These are phyloP conservation scores for Calocybe cyanea DNA, from an alignment of 768 basidiomycete species.

Conservation along the genomic window DNA sequence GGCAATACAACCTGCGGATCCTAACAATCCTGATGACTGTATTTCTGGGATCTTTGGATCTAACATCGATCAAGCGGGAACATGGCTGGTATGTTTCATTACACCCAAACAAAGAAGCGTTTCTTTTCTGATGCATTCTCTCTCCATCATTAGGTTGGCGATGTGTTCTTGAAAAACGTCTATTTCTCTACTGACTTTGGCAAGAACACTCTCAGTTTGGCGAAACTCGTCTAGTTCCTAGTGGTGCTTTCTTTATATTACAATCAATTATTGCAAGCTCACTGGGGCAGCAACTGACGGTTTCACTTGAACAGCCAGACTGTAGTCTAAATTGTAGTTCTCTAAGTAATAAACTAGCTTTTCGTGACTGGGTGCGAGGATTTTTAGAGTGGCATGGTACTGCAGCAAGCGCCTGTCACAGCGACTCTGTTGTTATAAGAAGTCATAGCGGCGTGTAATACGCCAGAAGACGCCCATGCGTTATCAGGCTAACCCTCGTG, in stretches of 20 bases:
- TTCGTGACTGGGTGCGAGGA: too few species aligned
- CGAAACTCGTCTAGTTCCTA: conserved; percentile 35
- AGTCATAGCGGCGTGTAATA: too few species aligned
- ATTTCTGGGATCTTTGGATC: conserved; percentile 67
- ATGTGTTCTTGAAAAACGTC: conserved; percentile 75
- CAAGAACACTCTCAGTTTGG: conserved; percentile 57
- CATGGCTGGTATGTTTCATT: conserved; percentile 57
- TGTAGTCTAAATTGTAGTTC: too few species aligned
- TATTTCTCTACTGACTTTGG: conserved; percentile 64
- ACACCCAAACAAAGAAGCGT: neutral
- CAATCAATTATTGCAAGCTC: too few species aligned
- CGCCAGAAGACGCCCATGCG: too few species aligned
- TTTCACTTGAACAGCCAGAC: conserved; percentile 12
- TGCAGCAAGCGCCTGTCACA: too few species aligned
- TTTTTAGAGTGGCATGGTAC: too few species aligned
- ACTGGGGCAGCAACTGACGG: too few species aligned
- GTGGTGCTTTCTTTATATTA: too few species aligned
- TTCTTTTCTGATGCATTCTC: neutral
- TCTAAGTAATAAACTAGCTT: too few species aligned
- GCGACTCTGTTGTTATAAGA: too few species aligned
- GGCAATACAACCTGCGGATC: conserved; percentile 47
- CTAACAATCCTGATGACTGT: conserved; percentile 60
- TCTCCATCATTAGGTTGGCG: conserved; percentile 41
- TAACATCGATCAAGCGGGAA: conserved; percentile 50
- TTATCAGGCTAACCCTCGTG: too few species aligned